Evolutionary conservation across 805 yeast genomes (phyloP).

Genomic region (Pichia occidentalis): DNA sequence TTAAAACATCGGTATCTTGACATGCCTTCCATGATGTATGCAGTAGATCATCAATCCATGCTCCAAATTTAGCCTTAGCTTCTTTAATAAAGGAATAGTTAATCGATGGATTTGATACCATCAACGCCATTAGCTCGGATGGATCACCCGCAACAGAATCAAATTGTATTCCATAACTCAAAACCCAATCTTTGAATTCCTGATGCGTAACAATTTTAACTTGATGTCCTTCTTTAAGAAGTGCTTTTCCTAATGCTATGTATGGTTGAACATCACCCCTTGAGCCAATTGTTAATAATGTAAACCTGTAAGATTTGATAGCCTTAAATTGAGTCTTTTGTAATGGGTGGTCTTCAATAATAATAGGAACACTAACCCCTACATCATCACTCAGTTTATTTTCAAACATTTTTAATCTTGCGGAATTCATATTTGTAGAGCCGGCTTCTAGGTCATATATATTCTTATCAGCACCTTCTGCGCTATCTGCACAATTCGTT

Average conservation of each 20-base stretch:
- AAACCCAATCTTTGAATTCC: conserved; percentile 77
- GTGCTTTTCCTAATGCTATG: conserved; percentile 78
- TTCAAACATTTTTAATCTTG: conserved; percentile 60
- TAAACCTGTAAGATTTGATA: conserved; percentile 47
- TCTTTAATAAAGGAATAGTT: conserved; percentile 78
- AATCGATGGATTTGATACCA: conserved; percentile 87
- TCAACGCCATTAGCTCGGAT: conserved; percentile 80
- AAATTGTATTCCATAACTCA: conserved; percentile 58
- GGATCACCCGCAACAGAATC: conserved; percentile 87
- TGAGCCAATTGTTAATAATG: conserved; percentile 83
- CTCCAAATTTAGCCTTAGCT: conserved; percentile 70
- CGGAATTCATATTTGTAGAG: conserved; percentile 37
- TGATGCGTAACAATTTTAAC: conserved; percentile 81
- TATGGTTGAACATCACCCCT: conserved; percentile 97
- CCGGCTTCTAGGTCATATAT: conserved; percentile 28
- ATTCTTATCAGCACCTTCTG: conserved; percentile 23
- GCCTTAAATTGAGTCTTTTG: conserved; percentile 41
- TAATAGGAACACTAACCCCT: conserved; percentile 62
- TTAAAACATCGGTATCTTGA: conserved; percentile 70
- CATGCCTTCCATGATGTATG: conserved; percentile 81
- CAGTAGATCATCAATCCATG: conserved; percentile 76
- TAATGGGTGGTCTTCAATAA: conserved; percentile 57
- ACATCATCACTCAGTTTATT: conserved; percentile 52
- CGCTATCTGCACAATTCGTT: conserved; percentile 9
- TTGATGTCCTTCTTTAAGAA: conserved; percentile 72